Percentiles rank a stretch among this genome's conserved stretches.
These are phyloP conservation scores for Annulohypoxylon moriforme DNA, from an alignment of 495 filamentous ascomycete genomes.

Conservation along the genomic window DNA sequence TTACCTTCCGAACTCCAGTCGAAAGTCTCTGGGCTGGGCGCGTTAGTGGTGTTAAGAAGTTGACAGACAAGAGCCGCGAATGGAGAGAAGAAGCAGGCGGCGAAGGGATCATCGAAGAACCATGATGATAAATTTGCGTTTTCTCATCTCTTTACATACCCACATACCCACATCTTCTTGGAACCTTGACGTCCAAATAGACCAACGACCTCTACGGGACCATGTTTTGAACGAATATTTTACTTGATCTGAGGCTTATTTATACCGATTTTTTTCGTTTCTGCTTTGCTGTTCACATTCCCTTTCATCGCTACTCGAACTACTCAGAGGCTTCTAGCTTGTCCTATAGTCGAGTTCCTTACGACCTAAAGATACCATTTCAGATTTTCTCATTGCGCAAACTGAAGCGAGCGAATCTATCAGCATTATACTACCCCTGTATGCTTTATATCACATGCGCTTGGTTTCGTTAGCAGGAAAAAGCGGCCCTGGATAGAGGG, in stretches of 20 bases:
- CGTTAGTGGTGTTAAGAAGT: constrained; percentile 77
- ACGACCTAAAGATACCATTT: constrained; percentile 46
- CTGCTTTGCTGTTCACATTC: constrained; percentile 19
- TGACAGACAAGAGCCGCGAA: constrained; percentile 82
- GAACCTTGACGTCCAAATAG: constrained; percentile 29
- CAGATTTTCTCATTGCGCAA: constrained; percentile 32
- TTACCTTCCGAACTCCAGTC: constrained; percentile 88
- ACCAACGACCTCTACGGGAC: constrained; percentile 41
- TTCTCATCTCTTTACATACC: constrained; percentile 20
- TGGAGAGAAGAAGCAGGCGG: constrained; percentile 90
- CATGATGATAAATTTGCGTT: constrained; percentile 47
- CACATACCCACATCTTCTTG: constrained; percentile 17
- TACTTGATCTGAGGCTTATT: constrained; percentile 25
- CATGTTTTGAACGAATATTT: constrained; percentile 43
- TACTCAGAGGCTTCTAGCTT: constrained; percentile 5
- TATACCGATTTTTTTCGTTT: constrained; percentile 15
- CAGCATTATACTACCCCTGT: constrained; percentile 23
- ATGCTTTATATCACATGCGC: constrained; percentile 28
- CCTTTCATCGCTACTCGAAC: constrained; percentile 19
- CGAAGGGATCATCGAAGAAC: constrained; percentile 83
- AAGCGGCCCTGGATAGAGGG: constrained; percentile 28
- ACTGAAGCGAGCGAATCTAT: constrained; percentile 25
- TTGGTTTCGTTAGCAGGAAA: constrained; percentile 19
- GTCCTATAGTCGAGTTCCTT: constrained; percentile 14
- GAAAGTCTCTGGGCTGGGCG: constrained; percentile 88